Percentiles rank a stretch among this genome's conserved stretches.
These are phyloP conservation scores for Breynia disticha DNA, from an alignment of 441 rosid species.

Conservation along the genomic window DNA sequence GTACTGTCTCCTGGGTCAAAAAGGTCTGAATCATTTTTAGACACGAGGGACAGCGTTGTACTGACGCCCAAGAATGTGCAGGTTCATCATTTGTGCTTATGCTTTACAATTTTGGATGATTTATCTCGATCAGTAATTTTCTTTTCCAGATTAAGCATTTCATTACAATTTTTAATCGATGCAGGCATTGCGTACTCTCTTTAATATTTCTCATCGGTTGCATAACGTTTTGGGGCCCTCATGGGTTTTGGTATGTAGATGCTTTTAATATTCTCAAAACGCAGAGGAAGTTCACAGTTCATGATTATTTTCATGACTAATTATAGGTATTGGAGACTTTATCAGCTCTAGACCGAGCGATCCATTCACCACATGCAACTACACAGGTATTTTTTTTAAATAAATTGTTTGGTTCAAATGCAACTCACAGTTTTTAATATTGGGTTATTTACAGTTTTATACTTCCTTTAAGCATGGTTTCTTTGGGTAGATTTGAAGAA, in stretches of 20 bases:
- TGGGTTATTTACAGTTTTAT: no score
- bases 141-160: slow-evolving; percentile 16
- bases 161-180: slow-evolving; percentile 22
- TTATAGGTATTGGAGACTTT: slow-evolving; percentile 93
- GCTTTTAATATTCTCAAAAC: slow-evolving; percentile 18
- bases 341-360: slow-evolving; percentile 87
- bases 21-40: slow-evolving; percentile 62
- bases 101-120: slow-evolving; percentile 1
- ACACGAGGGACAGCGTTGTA: slow-evolving; percentile 67
- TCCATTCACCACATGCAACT: slow-evolving; percentile 94
- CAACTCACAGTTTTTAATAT: background rate
- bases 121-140: slow-evolving; percentile 2
- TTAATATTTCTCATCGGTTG: slow-evolving; percentile 90
- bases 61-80: slow-evolving; percentile 98
- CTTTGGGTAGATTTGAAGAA: no score
- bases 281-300: slow-evolving; percentile 2
- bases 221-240: slow-evolving; percentile 97
- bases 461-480: no score
- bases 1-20: slow-evolving; percentile 73
- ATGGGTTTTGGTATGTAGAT: slow-evolving; percentile 89
- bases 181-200: slow-evolving; percentile 94
- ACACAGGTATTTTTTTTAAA: slow-evolving; percentile 56
- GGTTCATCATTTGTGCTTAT: slow-evolving; percentile 33
- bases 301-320: slow-evolving; percentile 10
- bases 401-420: slow-evolving; percentile 1